A percentile compares a stretch with the other conserved stretches of the same genome.
Conservation (phyloP, 495 filamentous ascomycete genomes). For the Xylaria sp. region DNA sequence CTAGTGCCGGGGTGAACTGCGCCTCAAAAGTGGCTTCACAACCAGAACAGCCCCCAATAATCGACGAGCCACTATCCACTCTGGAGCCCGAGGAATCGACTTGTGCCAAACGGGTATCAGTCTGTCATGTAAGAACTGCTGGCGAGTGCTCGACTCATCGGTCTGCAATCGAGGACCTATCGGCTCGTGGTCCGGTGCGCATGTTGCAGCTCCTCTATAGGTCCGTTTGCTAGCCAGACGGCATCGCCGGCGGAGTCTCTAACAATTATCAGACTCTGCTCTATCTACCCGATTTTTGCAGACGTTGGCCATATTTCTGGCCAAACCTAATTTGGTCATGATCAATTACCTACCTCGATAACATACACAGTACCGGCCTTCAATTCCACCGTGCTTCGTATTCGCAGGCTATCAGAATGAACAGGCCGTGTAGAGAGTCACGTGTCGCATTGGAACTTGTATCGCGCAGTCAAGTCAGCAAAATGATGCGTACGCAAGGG, state of each 20-base stretch:
- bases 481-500: neutral
- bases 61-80: constrained; percentile 30
- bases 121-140: constrained; percentile 6
- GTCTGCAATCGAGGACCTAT: constrained; percentile 4
- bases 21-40: constrained; percentile 45
- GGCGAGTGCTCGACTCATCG: constrained; percentile 6
- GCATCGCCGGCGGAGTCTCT: constrained; percentile 44
- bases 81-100: constrained; percentile 35
- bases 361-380: neutral
- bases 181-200: constrained; percentile 21
- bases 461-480: neutral
- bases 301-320: neutral
- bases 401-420: neutral
- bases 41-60: constrained; percentile 32
- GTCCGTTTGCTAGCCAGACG: constrained; percentile 25
- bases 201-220: constrained; percentile 15
- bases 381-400: neutral
- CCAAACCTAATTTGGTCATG: neutral
- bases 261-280: constrained; percentile 41
- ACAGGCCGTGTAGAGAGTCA: constrained; percentile 1
- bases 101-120: constrained; percentile 17
- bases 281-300: neutral
- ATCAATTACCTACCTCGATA: neutral
- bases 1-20: constrained; percentile 33
- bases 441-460: neutral